Evolutionary conservation across 2,329 filamentous ascomycete species (phyloP), one percentile per base, ranked within the genome.

Genomic region (Exutisphaerella laricina): DNA sequence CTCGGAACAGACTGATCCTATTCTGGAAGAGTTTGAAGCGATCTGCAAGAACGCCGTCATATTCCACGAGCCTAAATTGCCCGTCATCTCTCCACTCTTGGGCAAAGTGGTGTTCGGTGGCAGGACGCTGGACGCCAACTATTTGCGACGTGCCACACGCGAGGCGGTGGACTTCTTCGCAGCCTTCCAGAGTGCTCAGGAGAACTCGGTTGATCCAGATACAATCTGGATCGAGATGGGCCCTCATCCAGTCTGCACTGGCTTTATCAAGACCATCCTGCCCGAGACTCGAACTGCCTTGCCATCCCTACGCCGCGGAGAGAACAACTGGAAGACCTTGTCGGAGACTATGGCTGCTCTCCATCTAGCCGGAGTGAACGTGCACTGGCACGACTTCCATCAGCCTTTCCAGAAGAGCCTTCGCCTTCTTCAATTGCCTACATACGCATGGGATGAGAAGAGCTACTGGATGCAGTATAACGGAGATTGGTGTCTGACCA

Each of bases 321-420:
- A 47, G 18, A 32, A 36, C 13, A 31, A 45, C 22, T 80, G 74
- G 67, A 71, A 68, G 49, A 76, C 73, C 0, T 58, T 83, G 2
- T 63, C 70, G 2, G 51, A 58, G 4, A 73, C 61, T 37, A 58
- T 79, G 25, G 67, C 67, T 41, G 62, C 68, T 0, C 63, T 85
- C 0, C 72, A 85, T 57, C 59, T 59, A 1, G 67, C 65, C 1
- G 81, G 80, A 0, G 51, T 80, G 1, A 62, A 69, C 3, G 62
- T 85, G 17, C 65, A 78, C 51, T 86, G 80, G 79, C 70, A 73
- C 36, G 79, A 80, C 57, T 80, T 74, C 51, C 64, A 73, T 20
- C 60, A 58, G 61, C 7, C 72, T 64, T 68, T 68, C 66, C 53
- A 62, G 65, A 23, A 53, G 68, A 12, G 60, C 64, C 1, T 49